Evolutionary conservation across 139 green algal genomes (phyloP).

Genomic region (Diplosphaera chodatii): DNA sequence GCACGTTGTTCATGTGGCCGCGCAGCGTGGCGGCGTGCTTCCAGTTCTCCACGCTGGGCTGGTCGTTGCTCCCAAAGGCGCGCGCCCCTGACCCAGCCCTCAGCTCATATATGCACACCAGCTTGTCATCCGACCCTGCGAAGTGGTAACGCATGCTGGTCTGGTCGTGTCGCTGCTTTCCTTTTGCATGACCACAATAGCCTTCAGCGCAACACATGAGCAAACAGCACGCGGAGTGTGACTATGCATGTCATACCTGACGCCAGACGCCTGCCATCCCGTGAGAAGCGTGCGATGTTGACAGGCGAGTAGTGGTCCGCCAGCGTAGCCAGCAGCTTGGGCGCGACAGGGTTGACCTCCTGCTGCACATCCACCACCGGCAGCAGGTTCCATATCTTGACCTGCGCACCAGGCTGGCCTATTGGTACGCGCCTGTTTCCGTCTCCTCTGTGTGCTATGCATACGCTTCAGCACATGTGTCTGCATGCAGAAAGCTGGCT

Average conservation of each 20-base stretch:
- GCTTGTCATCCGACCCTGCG: conserved; percentile 70
- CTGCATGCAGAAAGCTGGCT: no score
- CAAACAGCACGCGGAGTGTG: no score
- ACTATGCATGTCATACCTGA: not conserved
- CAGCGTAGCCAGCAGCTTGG: conserved; percentile 71
- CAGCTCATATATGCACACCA: conserved; percentile 64
- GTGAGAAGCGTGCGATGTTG: conserved; percentile 77
- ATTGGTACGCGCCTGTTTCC: no score
- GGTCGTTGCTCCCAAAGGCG: conserved; percentile 46
- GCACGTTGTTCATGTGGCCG: conserved; percentile 77
- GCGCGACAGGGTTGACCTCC: conserved; percentile 40
- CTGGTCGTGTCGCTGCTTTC: no score
- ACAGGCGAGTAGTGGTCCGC: conserved; percentile 63
- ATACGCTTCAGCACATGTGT: no score
- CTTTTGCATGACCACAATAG: no score
- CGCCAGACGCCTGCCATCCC: conserved; percentile 32
- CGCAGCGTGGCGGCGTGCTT: conserved; percentile 37
- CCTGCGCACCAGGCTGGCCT: no score
- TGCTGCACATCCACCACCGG: conserved; percentile 43
- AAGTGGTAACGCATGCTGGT: not conserved
- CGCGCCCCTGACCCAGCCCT: conserved; percentile 31
- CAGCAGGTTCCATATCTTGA: conserved; percentile 67
- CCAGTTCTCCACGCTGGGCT: conserved; percentile 86
- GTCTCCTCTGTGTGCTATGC: no score
- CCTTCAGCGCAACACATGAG: no score